phyloP scores from a whole-genome alignment of 371 early-diverging fungal species.

The Caulochytrium protostelioides region DNA sequence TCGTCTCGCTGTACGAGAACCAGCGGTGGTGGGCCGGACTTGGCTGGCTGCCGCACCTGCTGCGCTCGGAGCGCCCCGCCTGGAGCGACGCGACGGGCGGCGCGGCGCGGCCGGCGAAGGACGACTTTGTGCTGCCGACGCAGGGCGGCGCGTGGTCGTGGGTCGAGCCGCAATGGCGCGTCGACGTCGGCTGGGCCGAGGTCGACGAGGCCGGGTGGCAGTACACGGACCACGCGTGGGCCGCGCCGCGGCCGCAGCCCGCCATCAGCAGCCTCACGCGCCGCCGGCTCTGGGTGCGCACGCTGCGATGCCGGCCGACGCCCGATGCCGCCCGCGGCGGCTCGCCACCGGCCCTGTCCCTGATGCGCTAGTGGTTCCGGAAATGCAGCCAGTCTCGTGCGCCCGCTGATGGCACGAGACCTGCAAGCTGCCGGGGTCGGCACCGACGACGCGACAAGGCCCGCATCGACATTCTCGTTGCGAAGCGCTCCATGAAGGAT shows the following conservation, averaged over 20 bases:
- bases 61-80: conserved; percentile 15
- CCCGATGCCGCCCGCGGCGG: no score
- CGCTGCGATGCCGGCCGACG: no score
- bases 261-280: conserved; percentile 12
- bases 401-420: no score
- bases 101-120: conserved; percentile 10
- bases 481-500: no score
- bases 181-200: conserved; percentile 12
- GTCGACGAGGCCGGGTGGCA: conserved; percentile 21
- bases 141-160: conserved; percentile 11
- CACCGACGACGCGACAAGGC: no score
- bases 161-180: conserved; percentile 16
- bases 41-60: conserved; percentile 20
- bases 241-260: background rate
- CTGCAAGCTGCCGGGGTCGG: no score
- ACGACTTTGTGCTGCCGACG: conserved; percentile 11
- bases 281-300: conserved; percentile 20
- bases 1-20: conserved; percentile 20
- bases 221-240: conserved; percentile 18
- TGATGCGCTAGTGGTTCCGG: no score
- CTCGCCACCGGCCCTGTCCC: no score
- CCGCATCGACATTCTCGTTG: no score
- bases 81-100: conserved; percentile 22
- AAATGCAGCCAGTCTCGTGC: no score
- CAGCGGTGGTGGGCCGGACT: conserved; percentile 16